Evolutionary conservation across 495 filamentous ascomycete genomes (phyloP).

Genomic region (Daldinia loculata): DNA sequence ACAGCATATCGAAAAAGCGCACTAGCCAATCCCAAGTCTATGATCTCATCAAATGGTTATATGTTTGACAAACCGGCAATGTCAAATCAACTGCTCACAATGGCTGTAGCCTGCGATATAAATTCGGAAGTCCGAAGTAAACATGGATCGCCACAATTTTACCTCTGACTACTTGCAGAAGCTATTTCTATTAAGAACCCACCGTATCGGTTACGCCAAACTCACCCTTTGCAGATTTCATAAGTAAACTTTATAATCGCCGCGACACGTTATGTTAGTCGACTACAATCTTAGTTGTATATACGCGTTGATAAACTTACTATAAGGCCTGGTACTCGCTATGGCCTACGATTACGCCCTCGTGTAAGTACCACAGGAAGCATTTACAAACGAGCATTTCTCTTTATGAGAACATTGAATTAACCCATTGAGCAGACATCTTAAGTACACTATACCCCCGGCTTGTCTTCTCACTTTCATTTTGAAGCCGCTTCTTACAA

Average conservation of each 20-base stretch:
- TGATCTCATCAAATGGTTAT: constrained; percentile 4
- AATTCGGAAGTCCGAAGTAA: constrained; percentile 24
- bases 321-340: constrained; percentile 23
- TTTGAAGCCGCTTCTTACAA: constrained; percentile 66
- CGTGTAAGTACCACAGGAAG: constrained; percentile 59
- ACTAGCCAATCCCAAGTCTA: constrained; percentile 7
- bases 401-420: background rate
- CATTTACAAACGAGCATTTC: background rate
- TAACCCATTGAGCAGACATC: constrained; percentile 57
- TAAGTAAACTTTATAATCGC: constrained; percentile 31
- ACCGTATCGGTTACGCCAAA: background rate
- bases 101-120: background rate
- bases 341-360: constrained; percentile 75
- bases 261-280: background rate
- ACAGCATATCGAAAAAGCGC: no score
- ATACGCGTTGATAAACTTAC: constrained; percentile 12
- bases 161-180: background rate
- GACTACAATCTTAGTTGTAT: background rate
- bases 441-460: constrained; percentile 72
- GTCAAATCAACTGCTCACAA: background rate
- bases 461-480: constrained; percentile 64
- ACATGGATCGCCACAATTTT: constrained; percentile 13
- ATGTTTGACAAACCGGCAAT: background rate
- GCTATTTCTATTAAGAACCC: background rate
- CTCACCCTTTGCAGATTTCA: constrained; percentile 11